phyloP scores from a whole-genome alignment of 805 yeast genomes.

The Candida adriatica region DNA sequence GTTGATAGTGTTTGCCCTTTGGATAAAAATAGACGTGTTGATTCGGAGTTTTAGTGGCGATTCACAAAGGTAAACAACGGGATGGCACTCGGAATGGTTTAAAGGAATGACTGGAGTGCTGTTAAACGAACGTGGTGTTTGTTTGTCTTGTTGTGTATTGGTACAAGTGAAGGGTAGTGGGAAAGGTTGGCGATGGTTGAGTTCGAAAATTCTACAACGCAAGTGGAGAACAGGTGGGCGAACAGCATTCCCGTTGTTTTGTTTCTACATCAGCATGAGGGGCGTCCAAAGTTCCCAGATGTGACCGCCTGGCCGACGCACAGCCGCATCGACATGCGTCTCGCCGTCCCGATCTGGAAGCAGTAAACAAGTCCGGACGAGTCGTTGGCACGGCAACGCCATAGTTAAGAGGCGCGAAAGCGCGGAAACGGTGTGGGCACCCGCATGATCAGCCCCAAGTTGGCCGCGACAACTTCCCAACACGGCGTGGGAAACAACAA shows the following conservation, averaged over 20 bases:
- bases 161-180: too few species aligned
- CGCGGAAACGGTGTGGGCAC: background rate
- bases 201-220: too few species aligned
- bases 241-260: too few species aligned
- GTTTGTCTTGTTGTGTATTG: too few species aligned
- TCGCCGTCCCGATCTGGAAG: slow-evolving; percentile 3
- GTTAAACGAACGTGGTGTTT: slow-evolving; percentile 1
- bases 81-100: slow-evolving; percentile 22
- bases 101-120: slow-evolving; percentile 28
- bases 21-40: background rate
- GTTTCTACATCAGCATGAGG: too few species aligned
- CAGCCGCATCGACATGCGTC: slow-evolving; percentile 6
- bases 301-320: too few species aligned
- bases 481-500: too few species aligned
- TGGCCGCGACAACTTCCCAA: background rate
- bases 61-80: too few species aligned
- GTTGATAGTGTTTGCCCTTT: background rate
- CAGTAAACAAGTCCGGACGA: slow-evolving; percentile 10
- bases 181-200: too few species aligned
- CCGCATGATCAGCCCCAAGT: background rate
- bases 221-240: too few species aligned
- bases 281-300: too few species aligned
- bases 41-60: too few species aligned
- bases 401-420: slow-evolving; percentile 5
- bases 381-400: slow-evolving; percentile 8